phyloP scores from a whole-genome alignment of 306 rosid genomes.

The Citrullus amarus region DNA sequence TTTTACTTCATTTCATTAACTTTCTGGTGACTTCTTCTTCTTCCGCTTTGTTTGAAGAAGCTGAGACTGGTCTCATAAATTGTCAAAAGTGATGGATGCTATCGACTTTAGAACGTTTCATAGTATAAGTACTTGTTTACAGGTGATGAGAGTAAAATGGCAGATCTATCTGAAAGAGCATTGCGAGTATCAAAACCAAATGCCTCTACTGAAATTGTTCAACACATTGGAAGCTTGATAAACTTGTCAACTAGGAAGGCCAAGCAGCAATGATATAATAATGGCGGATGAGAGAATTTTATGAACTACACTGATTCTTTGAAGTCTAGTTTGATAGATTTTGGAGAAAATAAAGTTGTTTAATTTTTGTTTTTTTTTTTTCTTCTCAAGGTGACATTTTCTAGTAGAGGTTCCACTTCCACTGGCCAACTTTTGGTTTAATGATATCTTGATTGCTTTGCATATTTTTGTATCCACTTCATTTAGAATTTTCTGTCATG shows the following conservation, averaged over 20 bases:
- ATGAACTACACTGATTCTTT: neutral
- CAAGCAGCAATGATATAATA: neutral
- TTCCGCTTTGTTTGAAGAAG: neutral
- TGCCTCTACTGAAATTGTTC: constrained; percentile 50
- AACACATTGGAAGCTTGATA: constrained; percentile 42
- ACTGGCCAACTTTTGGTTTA: neutral
- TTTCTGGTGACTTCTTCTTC: neutral
- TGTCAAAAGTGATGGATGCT: neutral
- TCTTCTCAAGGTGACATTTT: neutral
- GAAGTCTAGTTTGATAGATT: neutral
- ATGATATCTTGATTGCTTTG: neutral
- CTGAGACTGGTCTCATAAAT: neutral
- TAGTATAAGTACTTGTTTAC: neutral
- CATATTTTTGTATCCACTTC: no score
- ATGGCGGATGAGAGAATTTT: neutral
- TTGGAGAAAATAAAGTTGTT: neutral
- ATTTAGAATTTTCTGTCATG: neutral
- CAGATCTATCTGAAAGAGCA: constrained; percentile 69
- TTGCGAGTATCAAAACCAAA: constrained; percentile 45
- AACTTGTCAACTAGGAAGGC: constrained; percentile 16
- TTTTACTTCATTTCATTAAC: neutral
- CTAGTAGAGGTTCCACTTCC: neutral
- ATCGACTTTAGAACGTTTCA: neutral
- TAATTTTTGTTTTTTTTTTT: neutral
- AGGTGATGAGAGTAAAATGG: constrained; percentile 56